Evolutionary conservation across 805 yeast species (phyloP), one percentile per base, ranked within the genome.

Genomic region (Candida maris): DNA sequence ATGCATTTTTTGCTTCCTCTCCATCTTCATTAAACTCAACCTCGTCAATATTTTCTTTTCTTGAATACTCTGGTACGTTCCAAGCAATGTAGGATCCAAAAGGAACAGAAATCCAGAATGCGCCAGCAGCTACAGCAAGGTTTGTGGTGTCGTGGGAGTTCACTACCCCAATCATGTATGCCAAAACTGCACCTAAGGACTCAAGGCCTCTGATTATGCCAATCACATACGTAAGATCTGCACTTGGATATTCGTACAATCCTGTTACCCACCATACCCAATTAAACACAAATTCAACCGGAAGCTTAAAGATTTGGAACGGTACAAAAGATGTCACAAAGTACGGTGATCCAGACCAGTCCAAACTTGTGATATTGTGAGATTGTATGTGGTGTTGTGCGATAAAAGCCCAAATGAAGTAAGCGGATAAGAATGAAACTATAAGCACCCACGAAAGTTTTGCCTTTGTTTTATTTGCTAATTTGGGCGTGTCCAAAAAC

Each of bases 221-320:
- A 8, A 48, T 30, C 14, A 44, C 34, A 28, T 52, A 48, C 2
- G 52, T 36, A 18, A 53, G 35, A 22, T 54, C 57, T 9, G 41
- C 34, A 4, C 46, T 29, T 2, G 37, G 16, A 30, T 46, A 53
- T 12, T 46, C 48, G 24, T 42, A 50, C 8, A 44, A 42, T 13
- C 58, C 52, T 24, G 49, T 40, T 3, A 46, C 44, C 60, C 60
- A 55, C 33, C 45, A 52, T 17, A 49, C 32, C 56, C 57, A 53
- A 25, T 51, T 49, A 41, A 51, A 52, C 3, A 44, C 34, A 7
- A 46, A 36, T 38, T 55, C 58, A 27, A 38, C 40, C 3, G 47
- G 43, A 17, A 52, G 42, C 17, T 47, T 52, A 38, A 51, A 53
- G 7, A 53, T 24, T 28, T 46, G 51, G 19, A 49, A 40, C 5